Evolutionary conservation across 139 green algal genomes (phyloP).

Genomic region (Chlamydomonas sphaeroides): DNA sequence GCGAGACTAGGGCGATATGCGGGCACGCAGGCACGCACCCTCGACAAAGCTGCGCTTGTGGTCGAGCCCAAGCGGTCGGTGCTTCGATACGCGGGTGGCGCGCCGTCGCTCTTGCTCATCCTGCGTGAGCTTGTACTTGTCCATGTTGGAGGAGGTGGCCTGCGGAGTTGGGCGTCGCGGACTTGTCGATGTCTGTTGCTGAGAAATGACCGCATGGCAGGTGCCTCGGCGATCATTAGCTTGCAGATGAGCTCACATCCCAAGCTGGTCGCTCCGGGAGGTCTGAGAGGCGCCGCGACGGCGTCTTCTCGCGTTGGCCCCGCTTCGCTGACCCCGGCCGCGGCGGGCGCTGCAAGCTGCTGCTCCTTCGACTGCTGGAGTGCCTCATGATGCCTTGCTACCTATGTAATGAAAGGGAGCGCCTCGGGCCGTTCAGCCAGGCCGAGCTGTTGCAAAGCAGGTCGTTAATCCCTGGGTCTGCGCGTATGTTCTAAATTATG

Average conservation of each 20-base stretch:
- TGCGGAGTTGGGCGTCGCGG: background rate
- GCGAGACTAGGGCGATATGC: no score
- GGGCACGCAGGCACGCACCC: no score
- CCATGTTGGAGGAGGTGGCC: slow-evolving; percentile 23
- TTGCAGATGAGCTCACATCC: slow-evolving; percentile 38
- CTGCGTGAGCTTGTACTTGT: slow-evolving; percentile 31
- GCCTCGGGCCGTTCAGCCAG: no score
- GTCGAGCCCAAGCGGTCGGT: background rate
- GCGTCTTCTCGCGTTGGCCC: background rate
- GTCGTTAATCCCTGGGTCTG: no score
- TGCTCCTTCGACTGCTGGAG: background rate
- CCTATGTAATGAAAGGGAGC: no score
- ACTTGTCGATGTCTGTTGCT: background rate
- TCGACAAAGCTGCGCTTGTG: background rate
- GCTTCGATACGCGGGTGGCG: slow-evolving; percentile 32
- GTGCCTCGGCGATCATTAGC: no score
- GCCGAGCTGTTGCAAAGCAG: no score
- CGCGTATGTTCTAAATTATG: no score
- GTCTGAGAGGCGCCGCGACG: background rate
- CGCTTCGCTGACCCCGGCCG: no score
- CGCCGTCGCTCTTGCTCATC: slow-evolving; percentile 43
- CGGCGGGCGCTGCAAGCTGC: no score
- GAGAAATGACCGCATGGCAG: background rate
- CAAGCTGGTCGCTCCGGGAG: slow-evolving; percentile 28
- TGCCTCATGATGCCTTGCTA: background rate